These are phyloP conservation scores for Aspergillus novoparasiticus DNA, from an alignment of 2,329 filamentous ascomycete genomes.

Conservation along the genomic window DNA sequence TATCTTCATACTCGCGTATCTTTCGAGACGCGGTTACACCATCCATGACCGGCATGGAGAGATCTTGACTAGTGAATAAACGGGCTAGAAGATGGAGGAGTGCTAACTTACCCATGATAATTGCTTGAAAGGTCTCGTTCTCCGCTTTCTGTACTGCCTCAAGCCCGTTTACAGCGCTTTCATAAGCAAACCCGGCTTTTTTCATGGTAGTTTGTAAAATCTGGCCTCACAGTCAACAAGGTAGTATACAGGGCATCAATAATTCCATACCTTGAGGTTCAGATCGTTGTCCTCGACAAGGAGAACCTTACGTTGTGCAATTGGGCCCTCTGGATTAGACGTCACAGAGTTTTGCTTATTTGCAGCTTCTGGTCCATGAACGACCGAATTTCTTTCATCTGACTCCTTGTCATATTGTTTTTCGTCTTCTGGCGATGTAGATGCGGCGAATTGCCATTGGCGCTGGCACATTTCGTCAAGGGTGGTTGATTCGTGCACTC, in stretches of 20 bases:
- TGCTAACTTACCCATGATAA: background rate
- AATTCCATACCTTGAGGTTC: background rate
- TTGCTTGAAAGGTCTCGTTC: background rate
- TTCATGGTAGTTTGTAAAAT: background rate
- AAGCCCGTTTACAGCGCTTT: background rate
- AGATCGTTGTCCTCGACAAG: background rate
- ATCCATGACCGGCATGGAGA: slow-evolving; percentile 42
- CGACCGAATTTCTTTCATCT: background rate
- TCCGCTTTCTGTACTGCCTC: background rate
- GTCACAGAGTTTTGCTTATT: background rate
- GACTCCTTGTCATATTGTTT: background rate
- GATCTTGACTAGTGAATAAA: slow-evolving; percentile 27
- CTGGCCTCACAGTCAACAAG: background rate
- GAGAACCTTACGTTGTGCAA: background rate
- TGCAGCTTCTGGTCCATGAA: background rate
- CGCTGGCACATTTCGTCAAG: background rate
- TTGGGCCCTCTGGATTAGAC: background rate
- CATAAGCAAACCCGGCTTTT: background rate
- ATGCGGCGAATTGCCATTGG: background rate
- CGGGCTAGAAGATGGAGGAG: background rate
- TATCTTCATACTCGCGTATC: slow-evolving; percentile 31
- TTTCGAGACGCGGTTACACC: slow-evolving; percentile 33
- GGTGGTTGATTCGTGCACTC: background rate
- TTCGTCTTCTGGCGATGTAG: background rate
- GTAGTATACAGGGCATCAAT: background rate